Percentiles rank a stretch among this genome's conserved stretches.
Conservation (phyloP, 805 yeast species). For the Debaryomyces castellii region DNA sequence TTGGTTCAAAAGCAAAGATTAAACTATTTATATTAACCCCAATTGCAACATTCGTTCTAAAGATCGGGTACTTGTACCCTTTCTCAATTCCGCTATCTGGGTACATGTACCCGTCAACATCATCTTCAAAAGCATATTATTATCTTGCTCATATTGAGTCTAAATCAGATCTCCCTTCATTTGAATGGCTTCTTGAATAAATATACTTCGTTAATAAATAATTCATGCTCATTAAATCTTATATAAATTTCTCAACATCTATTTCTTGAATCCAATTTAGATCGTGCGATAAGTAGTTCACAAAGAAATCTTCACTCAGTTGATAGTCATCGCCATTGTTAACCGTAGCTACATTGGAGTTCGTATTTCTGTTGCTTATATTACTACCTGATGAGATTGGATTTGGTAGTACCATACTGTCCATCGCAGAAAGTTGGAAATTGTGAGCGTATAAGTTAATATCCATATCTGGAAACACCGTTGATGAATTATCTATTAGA, state of each 20-base stretch:
- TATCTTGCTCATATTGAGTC: too few relatives aligned
- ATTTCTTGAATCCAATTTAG: constrained; percentile 1
- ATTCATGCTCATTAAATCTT: background rate
- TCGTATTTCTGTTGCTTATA: background rate
- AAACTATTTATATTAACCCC: background rate
- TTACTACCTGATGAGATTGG: background rate
- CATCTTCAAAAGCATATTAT: too few relatives aligned
- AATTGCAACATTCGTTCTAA: background rate
- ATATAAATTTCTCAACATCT: background rate
- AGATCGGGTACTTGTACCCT: constrained; percentile 2
- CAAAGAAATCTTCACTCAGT: background rate
- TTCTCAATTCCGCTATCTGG: background rate
- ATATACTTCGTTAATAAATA: too few relatives aligned
- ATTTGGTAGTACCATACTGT: constrained; percentile 1
- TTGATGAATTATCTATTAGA: background rate
- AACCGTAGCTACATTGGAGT: background rate
- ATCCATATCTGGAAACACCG: constrained; percentile 1
- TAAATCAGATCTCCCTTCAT: too few relatives aligned
- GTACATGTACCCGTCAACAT: background rate
- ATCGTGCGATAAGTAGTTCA: background rate
- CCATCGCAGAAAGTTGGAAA: background rate
- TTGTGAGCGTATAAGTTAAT: background rate
- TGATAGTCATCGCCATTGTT: background rate
- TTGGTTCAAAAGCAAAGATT: too few relatives aligned
- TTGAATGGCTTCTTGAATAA: too few relatives aligned